A percentile compares a stretch with the other conserved stretches of the same genome.
Conservation (phyloP, 2,329 filamentous ascomycete species). For the Colletotrichum caudatum region DNA sequence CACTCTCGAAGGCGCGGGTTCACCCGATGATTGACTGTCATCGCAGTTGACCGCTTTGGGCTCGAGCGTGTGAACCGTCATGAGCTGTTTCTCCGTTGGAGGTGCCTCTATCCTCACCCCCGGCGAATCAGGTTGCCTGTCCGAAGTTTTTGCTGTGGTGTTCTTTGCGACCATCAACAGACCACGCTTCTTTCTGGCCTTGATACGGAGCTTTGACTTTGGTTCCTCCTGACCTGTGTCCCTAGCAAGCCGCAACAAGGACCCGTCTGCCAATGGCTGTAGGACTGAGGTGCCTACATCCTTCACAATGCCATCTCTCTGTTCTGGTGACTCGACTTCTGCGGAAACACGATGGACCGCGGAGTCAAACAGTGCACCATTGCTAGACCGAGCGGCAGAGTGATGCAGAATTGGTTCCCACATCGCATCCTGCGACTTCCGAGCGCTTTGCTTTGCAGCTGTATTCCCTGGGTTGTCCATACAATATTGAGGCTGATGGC, state of each 20-base stretch:
- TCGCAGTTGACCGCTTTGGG: not conserved
- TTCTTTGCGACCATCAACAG: conserved; percentile 60
- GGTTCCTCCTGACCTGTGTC: conserved; percentile 40
- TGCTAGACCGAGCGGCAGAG: not conserved
- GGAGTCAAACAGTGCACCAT: not conserved
- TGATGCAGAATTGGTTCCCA: not conserved
- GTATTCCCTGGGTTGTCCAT: not conserved
- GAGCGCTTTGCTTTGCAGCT: not conserved
- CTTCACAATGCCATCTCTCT: not conserved
- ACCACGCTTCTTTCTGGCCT: conserved; percentile 60
- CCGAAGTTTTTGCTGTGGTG: conserved; percentile 24
- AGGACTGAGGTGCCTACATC: not conserved
- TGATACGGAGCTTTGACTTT: conserved; percentile 61
- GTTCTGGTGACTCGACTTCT: not conserved
- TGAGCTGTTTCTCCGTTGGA: not conserved
- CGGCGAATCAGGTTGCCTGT: not conserved
- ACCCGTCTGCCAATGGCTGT: not conserved
- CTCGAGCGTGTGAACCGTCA: not conserved
- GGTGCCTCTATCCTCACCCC: not conserved
- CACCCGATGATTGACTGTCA: not conserved
- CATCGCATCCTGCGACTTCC: not conserved
- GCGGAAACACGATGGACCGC: not conserved
- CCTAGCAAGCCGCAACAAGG: not conserved
- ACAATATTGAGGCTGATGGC: not conserved
- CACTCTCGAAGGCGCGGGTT: not conserved